Conservation (phyloP, 495 filamentous ascomycete species). For the Podospora pseudopauciseta region DNA sequence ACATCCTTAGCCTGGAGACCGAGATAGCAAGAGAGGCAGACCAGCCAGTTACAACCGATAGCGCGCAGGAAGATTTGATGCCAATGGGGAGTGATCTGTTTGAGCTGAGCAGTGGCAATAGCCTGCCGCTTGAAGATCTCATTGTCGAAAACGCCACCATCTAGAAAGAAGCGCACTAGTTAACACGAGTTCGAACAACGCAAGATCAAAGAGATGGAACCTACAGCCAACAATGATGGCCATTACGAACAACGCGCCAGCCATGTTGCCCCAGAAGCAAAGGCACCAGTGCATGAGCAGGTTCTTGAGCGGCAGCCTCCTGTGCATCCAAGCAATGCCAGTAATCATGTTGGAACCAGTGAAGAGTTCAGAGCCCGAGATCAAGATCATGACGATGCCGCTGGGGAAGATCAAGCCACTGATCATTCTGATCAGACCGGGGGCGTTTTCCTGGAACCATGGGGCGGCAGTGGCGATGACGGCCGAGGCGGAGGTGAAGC, state of each 20-base stretch:
- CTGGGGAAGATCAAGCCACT: slow-evolving; percentile 56
- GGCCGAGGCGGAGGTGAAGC: slow-evolving; percentile 50
- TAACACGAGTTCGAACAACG: neutral
- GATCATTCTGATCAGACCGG: slow-evolving; percentile 56
- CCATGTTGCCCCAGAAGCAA: slow-evolving; percentile 59
- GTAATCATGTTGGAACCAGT: slow-evolving; percentile 61
- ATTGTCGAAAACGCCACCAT: slow-evolving; percentile 55
- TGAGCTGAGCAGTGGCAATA: slow-evolving; percentile 51
- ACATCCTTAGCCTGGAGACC: slow-evolving; percentile 55
- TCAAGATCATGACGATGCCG: slow-evolving; percentile 56
- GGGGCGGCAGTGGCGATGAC: slow-evolving; percentile 53
- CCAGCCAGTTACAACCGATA: slow-evolving; percentile 64
- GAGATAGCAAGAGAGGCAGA: slow-evolving; percentile 58
- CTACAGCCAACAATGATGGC: slow-evolving; percentile 56
- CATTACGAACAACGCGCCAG: slow-evolving; percentile 57
- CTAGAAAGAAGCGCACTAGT: slow-evolving; percentile 22
- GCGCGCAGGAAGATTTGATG: slow-evolving; percentile 59
- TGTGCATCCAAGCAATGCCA: slow-evolving; percentile 52
- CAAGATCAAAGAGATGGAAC: slow-evolving; percentile 19
- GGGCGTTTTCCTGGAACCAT: slow-evolving; percentile 60
- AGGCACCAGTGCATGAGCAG: slow-evolving; percentile 55
- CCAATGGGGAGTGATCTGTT: slow-evolving; percentile 55
- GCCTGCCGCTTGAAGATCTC: slow-evolving; percentile 49
- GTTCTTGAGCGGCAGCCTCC: slow-evolving; percentile 46
- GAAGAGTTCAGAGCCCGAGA: slow-evolving; percentile 58